Base-by-base conservation (phyloP, 2,329 filamentous ascomycete species). In the Trichophyton simii region DNA sequence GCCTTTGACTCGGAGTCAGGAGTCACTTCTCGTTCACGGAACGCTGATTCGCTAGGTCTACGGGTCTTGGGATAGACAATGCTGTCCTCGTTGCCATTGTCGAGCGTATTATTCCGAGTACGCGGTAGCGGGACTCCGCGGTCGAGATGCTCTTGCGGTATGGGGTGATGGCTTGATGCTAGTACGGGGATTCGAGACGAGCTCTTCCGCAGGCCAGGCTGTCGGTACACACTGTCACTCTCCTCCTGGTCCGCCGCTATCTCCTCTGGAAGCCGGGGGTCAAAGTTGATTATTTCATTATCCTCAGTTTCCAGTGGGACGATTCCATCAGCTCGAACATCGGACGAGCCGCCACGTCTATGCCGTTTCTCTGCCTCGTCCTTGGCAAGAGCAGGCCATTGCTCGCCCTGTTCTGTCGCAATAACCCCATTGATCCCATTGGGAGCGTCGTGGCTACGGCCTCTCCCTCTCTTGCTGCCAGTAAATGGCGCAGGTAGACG, bases 121-220 rank as follows among this genome's bases (percentile, higher is more conserved):
- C 91, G 83, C 60, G 81, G 76, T 52, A 87, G 78, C 22, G 84
- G 85, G 25, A 83, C 85, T 67, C 90, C 87, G 65, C 91, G 83
- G 66, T 92, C 91, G 54, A 89, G 78, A 65, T 86, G 83, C 58
- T 87, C 83, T 59, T 82, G 73, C 1, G 88, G 83, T 62, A 95
- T 86, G 9, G 91, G 90, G 20, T 84, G 82, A 1, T 88, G 87
- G 70, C 89, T 96, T 13, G 82, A 78, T 68, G 89, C 91, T 34
- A 90, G 85, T 42, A 97, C 81, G 0, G 94, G 94, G 70, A 99
- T 96, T 60, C 89, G 85, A 52, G 92, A 96, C 2, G 82, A 77
- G 76, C 83, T 77, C 79, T 82, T 75, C 81, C 87, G 69, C 72
- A 80, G 65, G 71, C 76, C 50, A 67, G 82, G 74, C 74, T 82